Conservation (phyloP, 2,329 filamentous ascomycete genomes). For the Leptoxyphium fumago region DNA sequence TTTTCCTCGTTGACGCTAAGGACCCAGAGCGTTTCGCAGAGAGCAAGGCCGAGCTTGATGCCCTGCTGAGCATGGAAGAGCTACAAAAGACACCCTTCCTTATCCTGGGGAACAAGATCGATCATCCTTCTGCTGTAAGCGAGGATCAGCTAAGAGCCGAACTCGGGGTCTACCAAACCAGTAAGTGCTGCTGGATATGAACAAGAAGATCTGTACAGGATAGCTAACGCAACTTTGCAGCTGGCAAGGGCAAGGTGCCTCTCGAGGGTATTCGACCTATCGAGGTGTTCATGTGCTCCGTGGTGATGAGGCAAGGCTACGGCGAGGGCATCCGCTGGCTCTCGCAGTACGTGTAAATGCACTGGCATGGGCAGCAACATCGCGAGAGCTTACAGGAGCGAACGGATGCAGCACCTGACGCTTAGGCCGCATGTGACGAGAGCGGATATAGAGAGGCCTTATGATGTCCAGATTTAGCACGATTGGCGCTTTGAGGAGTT, state of each 20-base stretch:
- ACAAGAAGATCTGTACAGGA: not conserved
- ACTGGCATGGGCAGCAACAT: not conserved
- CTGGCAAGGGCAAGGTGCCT: conserved; percentile 82
- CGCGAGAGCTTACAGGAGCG: not conserved
- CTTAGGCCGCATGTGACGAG: too few relatives aligned
- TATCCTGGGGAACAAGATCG: conserved; percentile 97
- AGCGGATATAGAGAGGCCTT: too few relatives aligned
- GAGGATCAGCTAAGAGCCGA: conserved; percentile 91
- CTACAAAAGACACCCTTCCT: conserved; percentile 90
- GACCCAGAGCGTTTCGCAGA: conserved; percentile 89
- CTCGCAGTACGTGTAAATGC: conserved; percentile 65
- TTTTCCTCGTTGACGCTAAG: conserved; percentile 96
- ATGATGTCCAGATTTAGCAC: not conserved
- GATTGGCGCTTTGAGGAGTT: not conserved
- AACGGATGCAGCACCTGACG: too few relatives aligned
- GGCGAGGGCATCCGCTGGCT: conserved; percentile 85
- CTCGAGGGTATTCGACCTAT: conserved; percentile 86
- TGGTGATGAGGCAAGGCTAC: conserved; percentile 92
- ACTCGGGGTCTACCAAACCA: conserved; percentile 89
- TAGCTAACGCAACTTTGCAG: conserved; percentile 3
- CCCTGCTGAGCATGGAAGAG: conserved; percentile 91
- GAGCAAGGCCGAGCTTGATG: conserved; percentile 89
- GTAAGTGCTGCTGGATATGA: conserved; percentile 21
- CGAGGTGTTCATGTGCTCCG: conserved; percentile 98
- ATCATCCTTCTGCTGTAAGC: conserved; percentile 86